A percentile compares a stretch with the other conserved stretches of the same genome.
Evolutionary conservation across 208 protist genomes (phyloP).

Genomic region (Porcisia deanei): DNA sequence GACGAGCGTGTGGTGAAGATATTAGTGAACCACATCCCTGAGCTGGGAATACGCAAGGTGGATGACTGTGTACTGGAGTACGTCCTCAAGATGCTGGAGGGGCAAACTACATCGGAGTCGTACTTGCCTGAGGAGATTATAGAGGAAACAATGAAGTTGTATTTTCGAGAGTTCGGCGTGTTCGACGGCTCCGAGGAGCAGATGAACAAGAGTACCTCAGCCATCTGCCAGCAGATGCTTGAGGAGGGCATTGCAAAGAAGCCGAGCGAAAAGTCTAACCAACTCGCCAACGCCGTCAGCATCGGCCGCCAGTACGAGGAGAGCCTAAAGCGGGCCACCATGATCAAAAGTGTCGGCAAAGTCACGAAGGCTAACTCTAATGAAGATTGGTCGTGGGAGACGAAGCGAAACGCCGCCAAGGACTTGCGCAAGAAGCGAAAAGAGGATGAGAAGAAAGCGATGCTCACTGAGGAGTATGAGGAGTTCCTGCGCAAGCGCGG

Average conservation of each 20-base stretch:
- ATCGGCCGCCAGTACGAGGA: constrained; percentile 91
- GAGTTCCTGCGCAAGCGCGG: constrained; percentile 88
- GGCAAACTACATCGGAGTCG: constrained; percentile 74
- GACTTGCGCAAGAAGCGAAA: constrained; percentile 87
- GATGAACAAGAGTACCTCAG: constrained; percentile 32
- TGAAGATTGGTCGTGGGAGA: constrained; percentile 90
- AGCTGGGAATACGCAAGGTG: constrained; percentile 67
- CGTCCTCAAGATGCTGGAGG: constrained; percentile 86
- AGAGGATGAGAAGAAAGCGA: constrained; percentile 91
- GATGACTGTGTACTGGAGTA: constrained; percentile 85
- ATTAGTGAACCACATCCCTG: constrained; percentile 72
- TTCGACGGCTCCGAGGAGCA: constrained; percentile 44
- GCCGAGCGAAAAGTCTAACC: constrained; percentile 67
- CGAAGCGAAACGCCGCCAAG: constrained; percentile 86
- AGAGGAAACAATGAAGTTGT: constrained; percentile 68
- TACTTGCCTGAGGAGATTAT: constrained; percentile 83
- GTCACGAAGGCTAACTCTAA: constrained; percentile 85
- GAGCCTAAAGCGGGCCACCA: constrained; percentile 77
- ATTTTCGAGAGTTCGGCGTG: constrained; percentile 80
- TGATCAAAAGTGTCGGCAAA: constrained; percentile 86
- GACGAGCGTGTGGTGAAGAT: constrained; percentile 52
- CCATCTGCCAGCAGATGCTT: constrained; percentile 66
- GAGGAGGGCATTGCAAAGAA: constrained; percentile 60
- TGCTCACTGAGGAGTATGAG: constrained; percentile 88
- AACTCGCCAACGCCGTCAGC: constrained; percentile 78